Evolutionary conservation across 129 eudicot species (phyloP), one percentile per base, ranked within the genome.

Genomic region (Tagetes erecta): DNA sequence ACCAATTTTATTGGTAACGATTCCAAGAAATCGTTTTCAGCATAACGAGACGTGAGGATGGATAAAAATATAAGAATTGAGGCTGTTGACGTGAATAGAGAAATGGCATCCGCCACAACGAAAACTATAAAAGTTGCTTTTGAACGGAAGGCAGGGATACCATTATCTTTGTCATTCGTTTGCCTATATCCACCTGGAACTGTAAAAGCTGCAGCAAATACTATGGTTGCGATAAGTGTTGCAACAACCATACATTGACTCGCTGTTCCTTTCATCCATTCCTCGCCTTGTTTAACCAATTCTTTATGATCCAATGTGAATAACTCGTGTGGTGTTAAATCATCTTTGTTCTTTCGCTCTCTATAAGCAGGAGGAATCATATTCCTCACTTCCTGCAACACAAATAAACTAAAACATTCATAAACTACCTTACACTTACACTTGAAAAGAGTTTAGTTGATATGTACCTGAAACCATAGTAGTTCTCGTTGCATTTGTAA

Each of bases 31-130:
- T 75, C 84, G 1, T 9, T 30, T 31, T 80, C 84, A 0, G 80
- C 84, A 64, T 63, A 74, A 13, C 71, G 71, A 11, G 78, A 74
- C 11, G 64, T 74, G 33, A 63, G 64, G 47, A 74, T 74, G 31
- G 40, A 35, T 63, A 74, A 47, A 33, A 63, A 74, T 2, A 63
- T 47, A 45, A 74, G 64, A 5, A 74, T 63, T 10, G 71, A 74
- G 27, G 38, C 33, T 1, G 71, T 46, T 6, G 71, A 47, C 11
- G 78, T 8, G n/a, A 63, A 47, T 36, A 74, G 42, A n/a, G 84
- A 80, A 2, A 80, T 68, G 13, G 80, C 80, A 20, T 75, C 80
- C 0, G 84, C 68, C 35, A 80, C 53, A 6, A 77, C 80, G 2
- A 80, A 80, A 69, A 37, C 57, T 10, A 74, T 33, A 46, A 73